phyloP scores from a whole-genome alignment of 2,329 filamentous ascomycete species.

The Ramichloridium luteum region DNA sequence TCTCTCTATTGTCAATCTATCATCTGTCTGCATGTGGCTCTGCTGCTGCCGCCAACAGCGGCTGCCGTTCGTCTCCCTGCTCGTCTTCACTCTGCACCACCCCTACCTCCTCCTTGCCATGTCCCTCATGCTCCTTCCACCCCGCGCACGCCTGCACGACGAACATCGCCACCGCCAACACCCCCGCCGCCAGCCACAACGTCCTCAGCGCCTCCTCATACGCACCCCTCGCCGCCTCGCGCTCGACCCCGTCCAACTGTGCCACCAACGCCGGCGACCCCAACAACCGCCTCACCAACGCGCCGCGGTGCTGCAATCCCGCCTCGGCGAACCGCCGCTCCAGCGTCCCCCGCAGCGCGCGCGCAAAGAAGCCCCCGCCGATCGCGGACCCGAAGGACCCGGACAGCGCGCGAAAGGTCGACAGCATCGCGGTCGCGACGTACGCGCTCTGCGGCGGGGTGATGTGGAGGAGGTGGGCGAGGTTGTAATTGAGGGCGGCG shows the following conservation, averaged over 20 bases:
- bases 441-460: slow-evolving; percentile 56
- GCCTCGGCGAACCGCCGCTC: slow-evolving; percentile 43
- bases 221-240: slow-evolving; percentile 38
- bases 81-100: no score
- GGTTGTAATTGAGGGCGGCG: slow-evolving; percentile 64
- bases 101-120: slow-evolving; percentile 1
- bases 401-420: slow-evolving; percentile 71
- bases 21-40: no score
- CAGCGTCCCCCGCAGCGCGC: slow-evolving; percentile 46
- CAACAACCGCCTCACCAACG: slow-evolving; percentile 43
- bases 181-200: slow-evolving; percentile 41
- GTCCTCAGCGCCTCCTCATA: slow-evolving; percentile 44
- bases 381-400: slow-evolving; percentile 71
- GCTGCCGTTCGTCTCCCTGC: no score
- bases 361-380: slow-evolving; percentile 62
- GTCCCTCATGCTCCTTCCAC: slow-evolving; percentile 29
- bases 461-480: slow-evolving; percentile 67
- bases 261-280: slow-evolving; percentile 47
- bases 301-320: slow-evolving; percentile 27
- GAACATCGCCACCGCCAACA: slow-evolving; percentile 37
- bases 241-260: slow-evolving; percentile 37
- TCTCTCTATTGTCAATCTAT: no score
- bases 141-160: slow-evolving; percentile 47
- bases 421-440: slow-evolving; percentile 61
- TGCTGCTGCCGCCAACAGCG: no score